Evolutionary conservation across 2,329 filamentous ascomycete species (phyloP).

Genomic region (Coleophoma cylindrospora): DNA sequence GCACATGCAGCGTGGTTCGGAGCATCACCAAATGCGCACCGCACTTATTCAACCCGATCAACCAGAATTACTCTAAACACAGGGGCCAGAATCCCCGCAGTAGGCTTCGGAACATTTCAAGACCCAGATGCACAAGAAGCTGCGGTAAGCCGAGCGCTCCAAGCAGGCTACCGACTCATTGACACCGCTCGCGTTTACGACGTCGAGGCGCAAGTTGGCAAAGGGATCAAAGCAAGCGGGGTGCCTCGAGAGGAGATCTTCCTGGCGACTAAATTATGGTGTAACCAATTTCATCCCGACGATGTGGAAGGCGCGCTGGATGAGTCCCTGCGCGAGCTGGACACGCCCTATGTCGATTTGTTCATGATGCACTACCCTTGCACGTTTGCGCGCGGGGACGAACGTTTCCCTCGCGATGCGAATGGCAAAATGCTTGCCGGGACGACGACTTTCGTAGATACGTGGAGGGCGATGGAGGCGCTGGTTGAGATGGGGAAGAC

Average conservation of each 20-base stretch:
- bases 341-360: slow-evolving; percentile 73
- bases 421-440: slow-evolving; percentile 39
- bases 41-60: too few relatives aligned
- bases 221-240: slow-evolving; percentile 14
- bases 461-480: slow-evolving; percentile 71
- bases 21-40: too few relatives aligned
- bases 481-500: slow-evolving; percentile 53
- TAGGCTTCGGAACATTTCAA: slow-evolving; percentile 27
- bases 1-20: too few relatives aligned
- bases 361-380: slow-evolving; percentile 76
- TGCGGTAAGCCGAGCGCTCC: slow-evolving; percentile 9
- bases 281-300: slow-evolving; percentile 59
- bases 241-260: slow-evolving; percentile 54
- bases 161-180: slow-evolving; percentile 30
- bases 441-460: slow-evolving; percentile 68
- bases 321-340: slow-evolving; percentile 64
- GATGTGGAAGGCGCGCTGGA: slow-evolving; percentile 63
- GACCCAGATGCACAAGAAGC: slow-evolving; percentile 23
- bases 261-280: slow-evolving; percentile 80
- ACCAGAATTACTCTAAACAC: slow-evolving; percentile 13
- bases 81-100: slow-evolving; percentile 21
- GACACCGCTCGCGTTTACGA: slow-evolving; percentile 23
- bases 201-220: neutral
- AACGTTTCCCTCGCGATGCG: neutral
- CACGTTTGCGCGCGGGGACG: neutral